These are phyloP conservation scores for Mucor plumbeus DNA, from an alignment of 371 early-diverging fungal species.

Conservation along the genomic window DNA sequence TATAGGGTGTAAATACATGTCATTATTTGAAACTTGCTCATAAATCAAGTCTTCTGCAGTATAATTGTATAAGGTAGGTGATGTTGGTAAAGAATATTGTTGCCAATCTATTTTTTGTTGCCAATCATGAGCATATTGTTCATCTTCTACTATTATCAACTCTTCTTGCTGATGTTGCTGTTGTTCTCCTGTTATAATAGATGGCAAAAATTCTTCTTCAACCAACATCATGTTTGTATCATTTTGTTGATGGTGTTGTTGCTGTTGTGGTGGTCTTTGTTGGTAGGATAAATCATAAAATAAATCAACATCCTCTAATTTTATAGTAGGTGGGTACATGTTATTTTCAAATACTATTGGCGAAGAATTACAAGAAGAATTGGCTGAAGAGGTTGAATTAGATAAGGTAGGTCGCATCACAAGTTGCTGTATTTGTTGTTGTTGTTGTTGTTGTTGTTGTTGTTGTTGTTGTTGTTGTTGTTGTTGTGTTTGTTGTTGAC, in stretches of 20 bases:
- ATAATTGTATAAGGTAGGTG: not conserved
- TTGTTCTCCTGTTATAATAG: not conserved
- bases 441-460: conserved; percentile 1
- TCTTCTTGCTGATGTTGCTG: conserved; percentile 6
- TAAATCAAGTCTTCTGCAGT: not conserved
- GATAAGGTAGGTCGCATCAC: conserved; percentile 9
- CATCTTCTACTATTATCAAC: not conserved
- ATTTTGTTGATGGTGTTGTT: not conserved
- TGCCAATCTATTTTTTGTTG: conserved; percentile 23
- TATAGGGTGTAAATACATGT: conserved; percentile 2
- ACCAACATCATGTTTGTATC: conserved; percentile 15
- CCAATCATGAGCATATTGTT: conserved; percentile 13
- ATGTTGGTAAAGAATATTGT: conserved; percentile 16
- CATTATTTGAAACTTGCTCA: not conserved
- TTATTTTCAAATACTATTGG: conserved; percentile 9
- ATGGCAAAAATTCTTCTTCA: conserved; percentile 11
- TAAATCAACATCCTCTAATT: conserved; percentile 10
- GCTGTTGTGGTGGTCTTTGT: not conserved
- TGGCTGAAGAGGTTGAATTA: conserved; percentile 6
- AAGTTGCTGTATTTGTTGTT: conserved; percentile 5
- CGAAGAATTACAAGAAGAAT: conserved; percentile 11
- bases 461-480: not conserved
- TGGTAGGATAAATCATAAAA: conserved; percentile 3
- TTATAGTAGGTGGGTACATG: conserved; percentile 4
- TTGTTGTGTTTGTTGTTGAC: conserved; percentile 7